Base-by-base conservation (phyloP, 1,284 basidiomycete genomes). In the Marasmius tenuissimus region DNA sequence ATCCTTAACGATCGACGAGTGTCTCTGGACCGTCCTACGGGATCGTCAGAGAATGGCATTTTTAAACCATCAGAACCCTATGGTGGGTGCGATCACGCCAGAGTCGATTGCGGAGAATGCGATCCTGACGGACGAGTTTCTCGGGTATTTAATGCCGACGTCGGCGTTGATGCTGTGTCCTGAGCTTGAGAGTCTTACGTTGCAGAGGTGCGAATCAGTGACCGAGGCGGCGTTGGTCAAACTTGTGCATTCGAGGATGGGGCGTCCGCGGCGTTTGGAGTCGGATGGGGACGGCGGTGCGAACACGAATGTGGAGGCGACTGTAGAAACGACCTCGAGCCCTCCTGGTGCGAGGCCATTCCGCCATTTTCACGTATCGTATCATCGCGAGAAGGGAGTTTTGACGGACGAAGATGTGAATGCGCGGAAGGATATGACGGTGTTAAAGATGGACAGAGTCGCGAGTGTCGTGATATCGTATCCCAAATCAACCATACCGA, bases 361-460 rank as follows among this genome's bases (percentile, higher is more conserved):
- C 5, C 52, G 52, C 8, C 12, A 12, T 12, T 37, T 54, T 3
- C n/a, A 54, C 38, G 52, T 54, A 33, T 18, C 52, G 18, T 54
- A 12, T 20, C 34, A 54, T 34, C 52, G 27, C 10, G 52, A 54
- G 16, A 54, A 54, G 52, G 20, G 33, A n/a, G 38, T 16, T 12
- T 11, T 56, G 51, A 55, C 57, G 38, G 62, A 61, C 12, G 45
- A 59, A 34, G 62, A 63, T 16, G 55, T 58, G 20, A 59, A 61
- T 10, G 20, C 16, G 27, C 48, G 60, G n/a, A 56, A 61, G 47
- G 40, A 57, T 3, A 63, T 48, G 47, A 63, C 38, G 52, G n/a
- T 14, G 34, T 37, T 54, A 34, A 54, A 54, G 34, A 27, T 27
- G 27, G 27, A 27, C 27, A 54, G 20, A n/a, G 18, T 38, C 34